Evolutionary conservation across 1,284 basidiomycete species (phyloP), one percentile per base, ranked within the genome.

Genomic region (Meripilus lineatus): DNA sequence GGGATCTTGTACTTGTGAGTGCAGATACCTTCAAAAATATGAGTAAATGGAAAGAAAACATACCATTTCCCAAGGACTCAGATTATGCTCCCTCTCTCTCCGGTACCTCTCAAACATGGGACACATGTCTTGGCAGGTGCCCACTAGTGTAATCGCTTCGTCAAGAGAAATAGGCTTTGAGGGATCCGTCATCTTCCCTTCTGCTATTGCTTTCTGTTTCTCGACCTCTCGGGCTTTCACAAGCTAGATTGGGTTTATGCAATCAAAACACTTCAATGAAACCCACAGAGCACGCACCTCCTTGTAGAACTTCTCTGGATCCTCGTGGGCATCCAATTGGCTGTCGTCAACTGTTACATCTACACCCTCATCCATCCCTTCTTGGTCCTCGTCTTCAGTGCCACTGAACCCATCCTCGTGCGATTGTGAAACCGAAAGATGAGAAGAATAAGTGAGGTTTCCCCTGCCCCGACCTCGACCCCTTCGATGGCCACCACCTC

Each of bases 101-200:
- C 93, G 79, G 61, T 95, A 93, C 17, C 88, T 75, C 66, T 99
- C 95, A 56, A 91, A 95, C 40, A 88, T 83, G 4, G 93, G 90
- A 62, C 95, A 98, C 93, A 98, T 97, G 50, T 89, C 85, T 66
- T 75, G 69, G 59, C 95, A 98, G 1, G 90, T 94, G 15, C 95
- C 95, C 11, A 89, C 77, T 57, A 98, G 84, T 24, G 85, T 87
- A 44, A 93, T 89, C 2, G 95, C 93, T 49, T 93, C 85, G 49
- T 88, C 86, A 5, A 97, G 74, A 20, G 85, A 75, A 51, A 86
- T 89, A 3, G 87, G 79, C 23, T 84, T 80, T 23, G 71, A 62
- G 0, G 91, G 92, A 54, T 93, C 89, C 46, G 90, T 89, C 74
- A 96, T 92, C 55, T 89, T 81, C 4, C 93, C 92, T 24, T 85